Conservation (phyloP, 2,329 filamentous ascomycete genomes). For the Hypocrella siamensis region DNA sequence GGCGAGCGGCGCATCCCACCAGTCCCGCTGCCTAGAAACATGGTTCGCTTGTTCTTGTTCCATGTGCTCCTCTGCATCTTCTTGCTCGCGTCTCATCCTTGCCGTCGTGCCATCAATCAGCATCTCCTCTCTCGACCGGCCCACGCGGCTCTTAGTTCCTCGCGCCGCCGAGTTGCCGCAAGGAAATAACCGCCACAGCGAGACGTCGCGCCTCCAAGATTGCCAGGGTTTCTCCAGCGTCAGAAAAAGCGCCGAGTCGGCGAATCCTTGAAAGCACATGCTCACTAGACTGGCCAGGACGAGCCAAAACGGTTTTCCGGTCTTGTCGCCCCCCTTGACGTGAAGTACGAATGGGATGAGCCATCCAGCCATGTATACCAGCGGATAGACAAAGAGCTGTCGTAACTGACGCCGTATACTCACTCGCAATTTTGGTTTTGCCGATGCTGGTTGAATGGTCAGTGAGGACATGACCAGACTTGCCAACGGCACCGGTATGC, state of each 20-base stretch:
- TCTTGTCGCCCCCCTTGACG: slow-evolving; percentile 21
- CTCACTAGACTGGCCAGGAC: slow-evolving; percentile 38
- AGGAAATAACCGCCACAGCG: background rate
- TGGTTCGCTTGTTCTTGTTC: slow-evolving; percentile 4
- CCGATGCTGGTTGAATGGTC: slow-evolving; percentile 9
- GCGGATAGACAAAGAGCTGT: slow-evolving; percentile 60
- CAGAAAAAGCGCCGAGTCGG: slow-evolving; percentile 53
- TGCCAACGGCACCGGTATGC: background rate
- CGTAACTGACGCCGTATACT: slow-evolving; percentile 53
- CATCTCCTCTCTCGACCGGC: slow-evolving; percentile 36
- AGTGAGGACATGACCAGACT: slow-evolving; percentile 6
- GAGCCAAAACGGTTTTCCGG: slow-evolving; percentile 37
- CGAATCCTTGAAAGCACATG: slow-evolving; percentile 48
- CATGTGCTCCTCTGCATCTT: slow-evolving; percentile 21
- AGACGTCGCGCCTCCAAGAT: slow-evolving; percentile 6
- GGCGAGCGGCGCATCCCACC: slow-evolving; percentile 14
- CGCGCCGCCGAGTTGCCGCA: slow-evolving; percentile 1
- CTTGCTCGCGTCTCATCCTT: slow-evolving; percentile 29
- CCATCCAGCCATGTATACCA: slow-evolving; percentile 60
- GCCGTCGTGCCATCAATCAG: slow-evolving; percentile 32
- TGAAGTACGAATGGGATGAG: slow-evolving; percentile 53
- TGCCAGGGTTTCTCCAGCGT: slow-evolving; percentile 57
- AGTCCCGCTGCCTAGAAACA: slow-evolving; percentile 9
- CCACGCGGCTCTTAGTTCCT: slow-evolving; percentile 12
- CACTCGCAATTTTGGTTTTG: slow-evolving; percentile 25